Conservation (phyloP, 805 yeast species). For the Starmera dryadoides region DNA sequence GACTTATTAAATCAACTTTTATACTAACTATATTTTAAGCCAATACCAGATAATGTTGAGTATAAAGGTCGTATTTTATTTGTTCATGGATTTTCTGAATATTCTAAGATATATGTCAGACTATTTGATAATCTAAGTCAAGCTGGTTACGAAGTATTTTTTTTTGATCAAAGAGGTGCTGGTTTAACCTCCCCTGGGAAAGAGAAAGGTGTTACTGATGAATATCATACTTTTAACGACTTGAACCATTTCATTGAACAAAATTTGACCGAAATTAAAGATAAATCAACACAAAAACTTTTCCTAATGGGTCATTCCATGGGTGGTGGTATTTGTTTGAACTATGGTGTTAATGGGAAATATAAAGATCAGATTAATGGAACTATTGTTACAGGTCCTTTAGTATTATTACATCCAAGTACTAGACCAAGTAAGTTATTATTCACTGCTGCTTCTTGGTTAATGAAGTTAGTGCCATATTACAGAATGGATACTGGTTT, state of each 20-base stretch:
- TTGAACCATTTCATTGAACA: constrained; percentile 48
- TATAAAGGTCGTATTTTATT: constrained; percentile 49
- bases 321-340: constrained; percentile 73
- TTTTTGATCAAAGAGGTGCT: constrained; percentile 72
- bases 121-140: constrained; percentile 44
- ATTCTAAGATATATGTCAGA: constrained; percentile 39
- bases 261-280: constrained; percentile 29
- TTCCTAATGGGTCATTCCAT: constrained; percentile 65
- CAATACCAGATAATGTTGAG: constrained; percentile 25
- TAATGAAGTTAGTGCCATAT: constrained; percentile 37
- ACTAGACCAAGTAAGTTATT: constrained; percentile 45
- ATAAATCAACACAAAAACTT: constrained; percentile 27
- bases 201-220: constrained; percentile 49
- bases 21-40: constrained; percentile 8
- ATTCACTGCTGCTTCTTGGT: constrained; percentile 33
- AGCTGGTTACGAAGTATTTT: constrained; percentile 56
- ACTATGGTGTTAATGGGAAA: constrained; percentile 53
- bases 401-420: constrained; percentile 48
- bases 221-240: constrained; percentile 48
- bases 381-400: constrained; percentile 51
- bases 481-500: constrained; percentile 48
- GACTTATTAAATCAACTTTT: background rate
- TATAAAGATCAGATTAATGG: constrained; percentile 38
- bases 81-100: constrained; percentile 72
- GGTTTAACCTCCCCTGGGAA: constrained; percentile 56